A percentile compares a stretch with the other conserved stretches of the same genome.
Evolutionary conservation across 2,329 filamentous ascomycete genomes (phyloP).

Genomic region (Epichloe sylvatica): DNA sequence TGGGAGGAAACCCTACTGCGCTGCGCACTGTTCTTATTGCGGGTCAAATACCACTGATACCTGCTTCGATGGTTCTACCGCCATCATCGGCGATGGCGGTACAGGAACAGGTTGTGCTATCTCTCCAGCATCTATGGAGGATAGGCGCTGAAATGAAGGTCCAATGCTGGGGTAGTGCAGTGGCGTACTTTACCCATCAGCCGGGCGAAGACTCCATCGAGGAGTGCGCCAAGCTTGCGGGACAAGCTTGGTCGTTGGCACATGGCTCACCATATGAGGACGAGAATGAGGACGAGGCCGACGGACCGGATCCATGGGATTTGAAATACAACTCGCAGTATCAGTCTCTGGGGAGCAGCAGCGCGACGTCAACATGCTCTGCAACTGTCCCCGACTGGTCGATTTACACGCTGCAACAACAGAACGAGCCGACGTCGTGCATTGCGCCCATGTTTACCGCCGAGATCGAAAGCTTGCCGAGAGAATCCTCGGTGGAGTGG

Average conservation of each 20-base stretch:
- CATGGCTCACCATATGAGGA: conserved; percentile 26
- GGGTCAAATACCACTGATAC: conserved; percentile 81
- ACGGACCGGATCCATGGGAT: conserved; percentile 55
- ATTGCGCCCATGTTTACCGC: conserved; percentile 59
- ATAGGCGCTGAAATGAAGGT: conserved; percentile 61
- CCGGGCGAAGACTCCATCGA: conserved; percentile 14
- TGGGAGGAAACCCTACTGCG: conserved; percentile 7
- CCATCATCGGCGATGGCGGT: conserved; percentile 25
- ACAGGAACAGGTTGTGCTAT: conserved; percentile 49
- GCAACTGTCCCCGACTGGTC: conserved; percentile 36
- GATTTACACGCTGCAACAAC: conserved; percentile 24
- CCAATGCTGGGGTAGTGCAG: conserved; percentile 58
- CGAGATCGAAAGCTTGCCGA: conserved; percentile 64
- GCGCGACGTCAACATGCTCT: conserved; percentile 12
- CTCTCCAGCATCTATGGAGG: conserved; percentile 81
- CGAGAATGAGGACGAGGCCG: conserved; percentile 29
- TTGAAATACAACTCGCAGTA: conserved; percentile 42
- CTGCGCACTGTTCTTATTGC: conserved; percentile 50
- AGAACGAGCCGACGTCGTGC: conserved; percentile 19
- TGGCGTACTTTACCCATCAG: conserved; percentile 53
- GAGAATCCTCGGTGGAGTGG: conserved; percentile 70
- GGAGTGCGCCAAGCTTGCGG: conserved; percentile 28
- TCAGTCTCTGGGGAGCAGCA: conserved; percentile 24
- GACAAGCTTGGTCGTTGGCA: conserved; percentile 32
- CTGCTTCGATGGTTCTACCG: conserved; percentile 58